Conservation (phyloP, 140 eudicot genomes). For the Senecio squalidus region DNA sequence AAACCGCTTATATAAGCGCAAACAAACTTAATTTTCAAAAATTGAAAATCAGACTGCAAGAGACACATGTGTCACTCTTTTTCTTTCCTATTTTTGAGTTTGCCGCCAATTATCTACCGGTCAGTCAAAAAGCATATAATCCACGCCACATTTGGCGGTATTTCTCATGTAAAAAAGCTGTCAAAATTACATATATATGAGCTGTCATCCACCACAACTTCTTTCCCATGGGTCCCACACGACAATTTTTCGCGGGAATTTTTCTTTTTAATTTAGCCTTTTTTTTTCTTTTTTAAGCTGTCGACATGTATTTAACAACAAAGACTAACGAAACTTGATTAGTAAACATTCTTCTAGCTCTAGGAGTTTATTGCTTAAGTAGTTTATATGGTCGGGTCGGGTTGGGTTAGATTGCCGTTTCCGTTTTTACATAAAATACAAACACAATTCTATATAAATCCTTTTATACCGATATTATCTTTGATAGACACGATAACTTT, state of each 20-base stretch:
- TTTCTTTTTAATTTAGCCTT: not conserved
- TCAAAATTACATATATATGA: constrained; percentile 7
- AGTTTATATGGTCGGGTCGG: too few species aligned
- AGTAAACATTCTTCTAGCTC: not conserved
- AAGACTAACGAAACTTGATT: not conserved
- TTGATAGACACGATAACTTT: too few species aligned
- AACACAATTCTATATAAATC: too few species aligned
- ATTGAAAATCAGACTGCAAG: too few species aligned
- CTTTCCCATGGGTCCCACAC: not conserved
- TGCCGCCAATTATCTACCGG: constrained; percentile 21
- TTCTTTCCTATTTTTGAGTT: constrained; percentile 7
- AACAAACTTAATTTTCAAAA: too few species aligned
- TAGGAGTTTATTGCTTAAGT: too few species aligned
- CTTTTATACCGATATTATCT: too few species aligned
- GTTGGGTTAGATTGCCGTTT: too few species aligned
- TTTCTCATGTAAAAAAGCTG: not conserved
- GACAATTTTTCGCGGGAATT: not conserved
- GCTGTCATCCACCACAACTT: constrained; percentile 16
- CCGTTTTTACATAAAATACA: too few species aligned
- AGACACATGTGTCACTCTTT: too few species aligned
- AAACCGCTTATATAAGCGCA: too few species aligned
- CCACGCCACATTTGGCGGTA: too few species aligned
- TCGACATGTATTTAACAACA: not conserved
- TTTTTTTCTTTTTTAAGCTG: not conserved
- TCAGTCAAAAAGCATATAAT: constrained; percentile 14